Base-by-base conservation (phyloP, 306 rosid genomes). In the Trichosanthes truncata region DNA sequence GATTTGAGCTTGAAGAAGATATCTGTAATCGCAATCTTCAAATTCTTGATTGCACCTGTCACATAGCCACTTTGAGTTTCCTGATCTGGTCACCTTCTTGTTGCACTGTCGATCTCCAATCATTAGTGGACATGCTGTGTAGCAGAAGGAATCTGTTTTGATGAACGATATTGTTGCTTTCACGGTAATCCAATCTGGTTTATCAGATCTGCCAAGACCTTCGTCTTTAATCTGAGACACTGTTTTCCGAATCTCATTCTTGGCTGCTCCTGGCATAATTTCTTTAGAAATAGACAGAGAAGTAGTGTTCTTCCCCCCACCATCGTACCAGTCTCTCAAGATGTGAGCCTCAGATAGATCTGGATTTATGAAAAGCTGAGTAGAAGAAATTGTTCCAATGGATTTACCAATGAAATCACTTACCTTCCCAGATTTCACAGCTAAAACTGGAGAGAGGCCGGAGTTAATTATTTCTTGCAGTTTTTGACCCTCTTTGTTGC, bases 1-100 rank as follows among this genome's bases (percentile, higher is more conserved):
- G 83, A 96, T 90, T 85, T 96, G 99, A 53, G 97, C 99, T 82
- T 93, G 97, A 80, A 96, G 96, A 87, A 96, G 99, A 85, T 90
- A 95, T n/a, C 97, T 86, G 80, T 93, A 95, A 72, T 93, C 99
- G 17, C 99, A 96, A 83, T 95, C 97, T 66, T 90, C 92, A 76
- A 95, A 90, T 69, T 90, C 97, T 77, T 95, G 97, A 87, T 90
- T 93, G 86, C 99, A 93, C 81, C 99, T 87, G 74, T 93, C 97
- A 85, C 99, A 95, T 60, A 81, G 90, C 99, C 99, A 95, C 66
- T 81, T 80, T 4, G 80, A 65, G 84, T 83, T 77, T 81, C 91
- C 93, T 43, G 89, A 88, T 85, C 86, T 88, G 13, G 88, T 89
- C 83, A 87, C 99, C 82, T 95, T 95, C 86, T 93, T 95, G 80